phyloP scores from a whole-genome alignment of 805 yeast genomes.

The Candida maesae region DNA sequence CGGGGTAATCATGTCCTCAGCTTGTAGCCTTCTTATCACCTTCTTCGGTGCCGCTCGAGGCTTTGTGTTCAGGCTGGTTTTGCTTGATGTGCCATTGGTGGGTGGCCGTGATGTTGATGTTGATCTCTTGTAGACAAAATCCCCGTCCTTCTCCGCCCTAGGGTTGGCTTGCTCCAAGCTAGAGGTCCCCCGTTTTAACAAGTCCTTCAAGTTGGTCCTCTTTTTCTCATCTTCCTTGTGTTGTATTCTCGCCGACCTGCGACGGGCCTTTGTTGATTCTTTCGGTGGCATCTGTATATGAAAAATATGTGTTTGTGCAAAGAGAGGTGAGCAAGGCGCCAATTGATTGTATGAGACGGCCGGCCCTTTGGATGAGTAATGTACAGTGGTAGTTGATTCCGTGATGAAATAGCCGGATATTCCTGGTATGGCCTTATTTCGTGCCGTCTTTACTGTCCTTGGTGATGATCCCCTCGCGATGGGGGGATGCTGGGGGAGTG shows the following conservation, averaged over 20 bases:
- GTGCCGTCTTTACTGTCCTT: no score
- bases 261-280: conserved; percentile 8
- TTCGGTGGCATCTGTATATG: conserved; percentile 8
- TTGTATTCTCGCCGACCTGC: conserved; percentile 15
- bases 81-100: neutral
- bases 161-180: conserved; percentile 3
- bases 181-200: conserved; percentile 21
- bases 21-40: conserved; percentile 11
- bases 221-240: conserved; percentile 14
- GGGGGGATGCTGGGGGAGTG: no score
- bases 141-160: conserved; percentile 20
- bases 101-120: neutral
- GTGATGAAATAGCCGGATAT: no score
- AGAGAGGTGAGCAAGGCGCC: neutral
- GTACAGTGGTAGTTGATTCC: no score
- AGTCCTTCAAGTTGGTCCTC: conserved; percentile 23
- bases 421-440: no score
- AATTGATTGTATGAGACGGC: no score
- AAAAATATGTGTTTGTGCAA: neutral
- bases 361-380: no score
- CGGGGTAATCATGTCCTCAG: conserved; percentile 24
- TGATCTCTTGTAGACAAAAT: conserved; percentile 21
- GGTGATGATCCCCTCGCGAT: no score
- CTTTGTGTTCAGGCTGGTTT: neutral
- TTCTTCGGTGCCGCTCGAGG: conserved; percentile 6